Evolutionary conservation across 2,329 filamentous ascomycete genomes (phyloP), one percentile per base, ranked within the genome.

Genomic region (Ustulina deusta): DNA sequence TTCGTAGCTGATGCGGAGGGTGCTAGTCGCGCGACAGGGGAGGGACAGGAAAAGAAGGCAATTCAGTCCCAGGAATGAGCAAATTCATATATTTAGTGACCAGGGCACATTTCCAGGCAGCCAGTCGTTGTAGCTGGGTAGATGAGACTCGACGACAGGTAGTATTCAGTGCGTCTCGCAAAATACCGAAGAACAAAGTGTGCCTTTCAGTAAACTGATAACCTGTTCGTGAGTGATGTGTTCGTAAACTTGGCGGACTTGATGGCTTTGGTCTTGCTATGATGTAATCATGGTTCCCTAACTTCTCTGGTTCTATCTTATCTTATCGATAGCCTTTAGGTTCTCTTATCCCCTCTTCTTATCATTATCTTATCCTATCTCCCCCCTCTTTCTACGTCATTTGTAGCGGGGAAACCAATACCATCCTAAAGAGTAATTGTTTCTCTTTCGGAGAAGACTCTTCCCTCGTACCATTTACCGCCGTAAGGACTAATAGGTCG

Each of bases 151-250:
- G 20, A 27, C 6, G 3, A 20, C n/a, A 49, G 11, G 17, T 55
- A 34, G 20, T 32, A 4, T 49, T 34, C 34, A 32, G 40, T 55
- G 32, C 36, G 27, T 27, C 6, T 61, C 38, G 15, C 22, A 42
- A 51, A 49, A 64, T 44, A 22, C 20, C 10, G 20, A 51, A n/a
- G 25, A 40, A 48, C 27, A 27, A 52, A 65, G 52, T 68, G 62
- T 29, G 46, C 52, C 52, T 55, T 63, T 36, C 20, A 5, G 34
- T 40, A 13, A 62, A 49, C 6, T 6, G 6, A 15, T 15, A 17
- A 17, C 11, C 17, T 29, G 42, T n/a, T n/a, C 56, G 17, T 52
- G 52, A 27, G 4, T 13, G 2, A 27, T 17, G 1, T 40, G 7
- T 13, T 6, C n/a, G 17, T 44, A 2, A n/a, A 44, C 17, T 11